Conservation (phyloP, 306 rosid species). For the Lupinus albus region DNA sequence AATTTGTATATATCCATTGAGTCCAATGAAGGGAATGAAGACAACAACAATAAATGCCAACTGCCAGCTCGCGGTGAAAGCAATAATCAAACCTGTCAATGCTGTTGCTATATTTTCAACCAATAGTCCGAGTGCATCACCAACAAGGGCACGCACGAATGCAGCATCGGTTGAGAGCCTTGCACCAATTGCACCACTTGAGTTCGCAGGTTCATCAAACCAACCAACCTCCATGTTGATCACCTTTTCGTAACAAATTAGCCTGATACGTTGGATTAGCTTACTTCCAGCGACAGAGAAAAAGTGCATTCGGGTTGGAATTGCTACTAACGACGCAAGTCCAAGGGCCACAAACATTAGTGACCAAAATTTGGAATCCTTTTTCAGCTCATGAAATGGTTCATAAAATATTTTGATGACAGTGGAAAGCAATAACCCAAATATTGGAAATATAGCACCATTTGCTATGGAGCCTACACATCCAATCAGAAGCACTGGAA, state of each 20-base stretch:
- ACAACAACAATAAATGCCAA: constrained; percentile 58
- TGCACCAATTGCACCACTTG: constrained; percentile 73
- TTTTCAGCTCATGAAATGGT: constrained; percentile 52
- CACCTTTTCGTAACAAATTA: constrained; percentile 69
- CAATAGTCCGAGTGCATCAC: constrained; percentile 60
- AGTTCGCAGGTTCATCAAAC: constrained; percentile 75
- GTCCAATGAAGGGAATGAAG: constrained; percentile 60
- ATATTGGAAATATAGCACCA: constrained; percentile 62
- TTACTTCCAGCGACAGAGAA: constrained; percentile 67
- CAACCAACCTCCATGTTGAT: constrained; percentile 76
- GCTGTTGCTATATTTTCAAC: constrained; percentile 57
- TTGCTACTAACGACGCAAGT: constrained; percentile 43
- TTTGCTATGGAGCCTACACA: constrained; percentile 54
- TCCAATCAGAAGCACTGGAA: constrained; percentile 66
- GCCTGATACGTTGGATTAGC: constrained; percentile 71
- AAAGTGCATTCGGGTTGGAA: constrained; percentile 60
- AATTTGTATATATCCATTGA: constrained; percentile 59
- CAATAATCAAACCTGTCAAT: constrained; percentile 62
- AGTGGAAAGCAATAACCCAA: constrained; percentile 53
- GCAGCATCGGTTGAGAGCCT: constrained; percentile 84
- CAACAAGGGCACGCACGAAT: constrained; percentile 66
- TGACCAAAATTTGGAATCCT: constrained; percentile 72
- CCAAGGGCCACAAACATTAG: constrained; percentile 61
- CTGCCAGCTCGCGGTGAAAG: constrained; percentile 71
- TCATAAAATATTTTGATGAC: constrained; percentile 63